Evolutionary conservation across 441 rosid genomes (phyloP), one percentile per base, ranked within the genome.

Genomic region (Bruguiera hainesii): DNA sequence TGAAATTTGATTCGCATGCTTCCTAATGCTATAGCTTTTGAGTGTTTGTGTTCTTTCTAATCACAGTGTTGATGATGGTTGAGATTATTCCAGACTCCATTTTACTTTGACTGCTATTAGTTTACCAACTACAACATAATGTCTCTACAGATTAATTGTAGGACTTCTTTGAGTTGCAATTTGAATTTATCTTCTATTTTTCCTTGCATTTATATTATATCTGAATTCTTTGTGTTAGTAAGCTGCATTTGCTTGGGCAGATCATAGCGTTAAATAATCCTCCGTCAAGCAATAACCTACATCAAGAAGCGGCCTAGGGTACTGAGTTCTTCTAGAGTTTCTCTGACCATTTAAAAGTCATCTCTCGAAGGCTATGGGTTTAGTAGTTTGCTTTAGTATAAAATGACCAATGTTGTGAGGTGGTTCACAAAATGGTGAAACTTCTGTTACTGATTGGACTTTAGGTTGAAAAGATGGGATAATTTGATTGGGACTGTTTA

Each of bases 11-110:
- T 56, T 71, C 62, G 4, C 20, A 49, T 8, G 1, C 16, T 49
- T 53, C 52, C 28, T 8, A 23, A 29, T 77, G 15, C 59, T 42
- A 31, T 59, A 48, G 39, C 48, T 15, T 60, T 58, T 28, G 9
- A 4, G 3, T 50, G 13, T 19, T 19, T 56, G 20, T 46, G 23
- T 63, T 61, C 50, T 50, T 48, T 51, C 9, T 51, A 26, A 31
- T 56, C 9, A 30, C 20, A 58, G 42, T 39, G 53, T 19, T 31
- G 61, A 13, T 19, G 60, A 58, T 55, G 16, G 39, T 37, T 51
- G 48, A 51, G 46, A 16, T 64, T 26, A 26, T 56, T n/a, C 15
- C 31, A 30, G 57, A 10, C 9, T 1, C 21, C 61, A 10, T 35
- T 73, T 61, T 4, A 29, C n/a, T 46, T 33, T 4, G 31, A 46